Evolutionary conservation across 768 basidiomycete genomes (phyloP).

Genomic region (Lactifluus subvellereus): DNA sequence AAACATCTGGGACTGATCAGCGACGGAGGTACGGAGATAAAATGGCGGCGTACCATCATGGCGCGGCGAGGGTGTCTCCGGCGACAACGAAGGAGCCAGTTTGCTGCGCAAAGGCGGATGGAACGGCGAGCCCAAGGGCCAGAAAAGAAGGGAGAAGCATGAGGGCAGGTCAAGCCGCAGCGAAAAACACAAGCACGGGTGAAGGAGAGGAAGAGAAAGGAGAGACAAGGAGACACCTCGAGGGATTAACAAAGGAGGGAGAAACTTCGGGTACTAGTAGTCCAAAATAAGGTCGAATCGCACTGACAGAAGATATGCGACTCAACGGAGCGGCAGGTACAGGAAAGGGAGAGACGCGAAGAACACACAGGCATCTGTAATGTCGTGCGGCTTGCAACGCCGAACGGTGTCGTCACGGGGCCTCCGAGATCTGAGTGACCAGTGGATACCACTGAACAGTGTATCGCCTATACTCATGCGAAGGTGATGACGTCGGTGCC

Average conservation of each 20-base stretch:
- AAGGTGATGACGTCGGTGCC: too few relatives aligned
- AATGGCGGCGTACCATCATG: slow-evolving; percentile 1
- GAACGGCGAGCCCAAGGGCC: not conserved
- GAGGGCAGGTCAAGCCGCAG: not conserved
- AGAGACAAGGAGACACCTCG: not conserved
- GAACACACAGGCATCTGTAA: too few relatives aligned
- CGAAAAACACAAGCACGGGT: not conserved
- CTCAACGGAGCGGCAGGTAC: too few relatives aligned
- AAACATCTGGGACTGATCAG: slow-evolving; percentile 52
- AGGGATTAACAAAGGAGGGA: not conserved
- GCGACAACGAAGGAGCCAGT: not conserved
- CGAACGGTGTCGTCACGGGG: too few relatives aligned
- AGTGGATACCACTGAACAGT: too few relatives aligned
- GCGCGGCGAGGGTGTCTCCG: slow-evolving; percentile 7
- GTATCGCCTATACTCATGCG: too few relatives aligned
- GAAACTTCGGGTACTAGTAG: not conserved
- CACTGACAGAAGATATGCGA: too few relatives aligned
- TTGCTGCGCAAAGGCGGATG: slow-evolving; percentile 1
- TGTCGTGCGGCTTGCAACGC: too few relatives aligned
- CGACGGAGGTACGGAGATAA: too few relatives aligned
- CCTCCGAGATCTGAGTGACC: too few relatives aligned
- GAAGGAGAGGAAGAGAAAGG: not conserved
- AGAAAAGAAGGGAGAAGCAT: slow-evolving; percentile 1
- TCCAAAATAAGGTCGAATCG: too few relatives aligned
- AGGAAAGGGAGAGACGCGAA: too few relatives aligned